Evolutionary conservation across 169 alveolate genomes (phyloP), one percentile per base, ranked within the genome.

Genomic region (Plasmodium reichenowi): DNA sequence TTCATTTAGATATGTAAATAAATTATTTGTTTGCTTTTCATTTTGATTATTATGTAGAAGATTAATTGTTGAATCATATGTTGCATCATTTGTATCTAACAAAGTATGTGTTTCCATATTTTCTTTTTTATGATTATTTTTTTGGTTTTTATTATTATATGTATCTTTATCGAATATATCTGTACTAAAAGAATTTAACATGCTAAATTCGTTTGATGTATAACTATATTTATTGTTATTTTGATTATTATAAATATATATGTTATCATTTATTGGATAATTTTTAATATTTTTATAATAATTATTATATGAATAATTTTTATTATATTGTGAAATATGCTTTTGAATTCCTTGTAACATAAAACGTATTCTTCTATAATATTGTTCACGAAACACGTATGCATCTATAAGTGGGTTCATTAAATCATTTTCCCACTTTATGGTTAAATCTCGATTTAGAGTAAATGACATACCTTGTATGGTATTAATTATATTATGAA

Each of bases 361-460:
- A 48, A 32, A 83, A 29, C n/a, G 50, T 22, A 83, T 83, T 63
- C 85, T 58, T 63, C 91, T 83, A 50, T 83, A 83, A n/a, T 43
- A 83, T 26, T 83, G 91, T 48, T 83, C 91, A 15, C 91, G 50
- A 73, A 67, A 83, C 24, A 73, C 13, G 26, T 83, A 72, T 0
- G 88, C 66, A 47, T 94, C 95, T 50, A 91, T 88, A 17, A 92
- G 48, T 1, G 96, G 96, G 83, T 94, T 92, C 50, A 76, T 78
- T 15, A 93, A 68, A 91, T 94, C 95, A 47, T 94, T 91, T n/a
- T 13, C 68, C 96, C 96, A 94, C 26, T 64, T 66, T 22, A 88
- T 54, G 56, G 88, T 74, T 54, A 83, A 75, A 50, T 88, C 70
- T 10, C 32, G 48, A 15, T 88, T 75, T 63, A 90, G 71, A 52